Conservation (phyloP, 23 red algal genomes). For the Agarophyton chilense region DNA sequence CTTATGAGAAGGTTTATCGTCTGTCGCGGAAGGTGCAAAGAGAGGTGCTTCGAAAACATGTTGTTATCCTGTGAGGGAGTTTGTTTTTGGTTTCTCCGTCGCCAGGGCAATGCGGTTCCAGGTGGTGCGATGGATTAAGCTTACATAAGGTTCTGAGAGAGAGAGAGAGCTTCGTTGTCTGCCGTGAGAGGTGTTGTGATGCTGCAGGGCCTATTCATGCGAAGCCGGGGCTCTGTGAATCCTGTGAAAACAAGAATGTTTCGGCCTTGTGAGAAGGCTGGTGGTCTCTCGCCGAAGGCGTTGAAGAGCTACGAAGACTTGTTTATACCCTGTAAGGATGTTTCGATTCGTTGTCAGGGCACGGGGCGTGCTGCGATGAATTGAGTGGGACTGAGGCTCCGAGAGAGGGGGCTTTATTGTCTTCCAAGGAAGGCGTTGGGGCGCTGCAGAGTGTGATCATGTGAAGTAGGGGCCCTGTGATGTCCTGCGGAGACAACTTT, state of each 20-base stretch:
- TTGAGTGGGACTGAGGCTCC: conserved; percentile 45
- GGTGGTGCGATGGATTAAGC: background rate
- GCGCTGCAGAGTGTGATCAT: conserved; percentile 28
- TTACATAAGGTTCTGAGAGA: background rate
- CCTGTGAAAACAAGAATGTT: conserved; percentile 15
- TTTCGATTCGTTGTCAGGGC: conserved; percentile 32
- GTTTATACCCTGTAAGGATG: conserved; percentile 19
- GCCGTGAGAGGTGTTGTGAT: background rate
- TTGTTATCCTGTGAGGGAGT: too few species aligned
- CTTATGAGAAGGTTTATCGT: too few species aligned
- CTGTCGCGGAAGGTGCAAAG: too few species aligned
- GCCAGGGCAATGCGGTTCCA: background rate
- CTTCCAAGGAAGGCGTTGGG: conserved; percentile 13
- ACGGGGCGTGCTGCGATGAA: conserved; percentile 39
- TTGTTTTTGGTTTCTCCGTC: too few species aligned
- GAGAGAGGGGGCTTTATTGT: conserved; percentile 32
- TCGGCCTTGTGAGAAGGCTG: conserved; percentile 12
- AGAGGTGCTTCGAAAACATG: too few species aligned
- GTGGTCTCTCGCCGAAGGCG: conserved; percentile 31
- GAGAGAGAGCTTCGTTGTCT: conserved; percentile 3
- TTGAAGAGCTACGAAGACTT: background rate
- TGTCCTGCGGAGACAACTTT: conserved; percentile 54
- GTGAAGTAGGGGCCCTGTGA: conserved; percentile 25
- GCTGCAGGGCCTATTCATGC: conserved; percentile 29
- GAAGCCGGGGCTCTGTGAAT: conserved; percentile 28